phyloP scores from a whole-genome alignment of 169 alveolate species.

The Eimeria mitis region DNA sequence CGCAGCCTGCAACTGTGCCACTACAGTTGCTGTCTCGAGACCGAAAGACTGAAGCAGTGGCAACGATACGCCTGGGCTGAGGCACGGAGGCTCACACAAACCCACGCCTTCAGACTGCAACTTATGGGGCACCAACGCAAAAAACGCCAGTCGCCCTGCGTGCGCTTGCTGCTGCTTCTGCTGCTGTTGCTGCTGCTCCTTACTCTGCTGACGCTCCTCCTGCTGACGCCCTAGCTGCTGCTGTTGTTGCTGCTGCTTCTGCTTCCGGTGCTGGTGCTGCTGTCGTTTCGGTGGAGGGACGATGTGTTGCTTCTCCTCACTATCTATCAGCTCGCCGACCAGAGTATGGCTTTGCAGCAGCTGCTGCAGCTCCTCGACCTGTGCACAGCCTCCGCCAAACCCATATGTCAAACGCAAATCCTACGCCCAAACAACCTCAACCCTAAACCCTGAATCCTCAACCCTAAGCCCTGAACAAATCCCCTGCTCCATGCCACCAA shows the following conservation, averaged over 20 bases:
- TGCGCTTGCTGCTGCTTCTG: not conserved
- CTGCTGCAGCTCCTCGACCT: conserved; percentile 56
- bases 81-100: conserved; percentile 56
- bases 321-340: conserved; percentile 77
- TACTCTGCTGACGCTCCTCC: not conserved
- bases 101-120: not conserved
- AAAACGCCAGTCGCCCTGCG: conserved; percentile 15
- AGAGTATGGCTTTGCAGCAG: conserved; percentile 73
- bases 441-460: not conserved
- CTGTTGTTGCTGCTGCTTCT: not conserved
- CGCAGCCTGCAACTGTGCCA: conserved; percentile 24
- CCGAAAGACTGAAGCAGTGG: conserved; percentile 52
- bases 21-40: conserved; percentile 66
- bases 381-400: conserved; percentile 8
- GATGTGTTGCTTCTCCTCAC: conserved; percentile 71
- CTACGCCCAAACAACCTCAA: not conserved
- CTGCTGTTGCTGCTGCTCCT: not conserved
- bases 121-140: conserved; percentile 49
- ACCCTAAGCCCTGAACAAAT: not conserved
- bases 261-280: not conserved
- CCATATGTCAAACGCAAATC: not conserved
- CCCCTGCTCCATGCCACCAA: not conserved
- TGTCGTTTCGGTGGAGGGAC: conserved; percentile 3
- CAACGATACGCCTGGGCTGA: conserved; percentile 57
- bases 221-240: not conserved